Evolutionary conservation across 73 alveolate genomes (phyloP), one percentile per base, ranked within the genome.

Genomic region (Paramecium caudatum): DNA sequence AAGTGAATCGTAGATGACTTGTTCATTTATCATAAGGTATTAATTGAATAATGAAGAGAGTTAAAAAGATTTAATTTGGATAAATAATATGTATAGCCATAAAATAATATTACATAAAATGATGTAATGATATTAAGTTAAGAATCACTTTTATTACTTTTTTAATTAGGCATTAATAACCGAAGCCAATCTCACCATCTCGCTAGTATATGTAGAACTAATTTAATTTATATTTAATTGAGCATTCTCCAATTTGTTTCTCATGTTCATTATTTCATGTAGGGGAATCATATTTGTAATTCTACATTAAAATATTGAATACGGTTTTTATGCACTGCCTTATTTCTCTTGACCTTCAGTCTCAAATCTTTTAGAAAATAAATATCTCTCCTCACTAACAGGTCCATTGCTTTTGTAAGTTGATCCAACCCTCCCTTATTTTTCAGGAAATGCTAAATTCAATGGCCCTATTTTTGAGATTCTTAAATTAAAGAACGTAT

Each of bases 111-210:
- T 55, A 55, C 45, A 55, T 55, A 23, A 55, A 27, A 4, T 55
- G 80, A 55, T 55, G 41, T 55, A 55, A 21, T 21, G 30, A 55
- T 55, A 55, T 27, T 55, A 23, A 55, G 80, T 55, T 55, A 19
- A 19, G 30, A 55, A 55, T 55, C 80, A 55, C 30, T 55, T 55
- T 55, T 21, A 55, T 55, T 55, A 27, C 80, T 55, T 55, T 55
- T 55, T 55, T 45, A 74, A 45, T 74, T 74, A 74, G 17, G 88
- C 16, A 10, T 30, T 74, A 1, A 74, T 74, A 19, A 74, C 88
- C 7, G 43, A 43, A 47, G 88, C 88, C 21, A 74, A 45, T 43
- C 32, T 74, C 16, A 74, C 65, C 88, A 74, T 74, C 32, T 74
- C 88, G 43, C 88, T 74, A 4, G 68, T 41, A 21, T 74, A 74